Base-by-base conservation (phyloP, 1,139 yeast species). In the Geotrichum cucujoidarum region DNA sequence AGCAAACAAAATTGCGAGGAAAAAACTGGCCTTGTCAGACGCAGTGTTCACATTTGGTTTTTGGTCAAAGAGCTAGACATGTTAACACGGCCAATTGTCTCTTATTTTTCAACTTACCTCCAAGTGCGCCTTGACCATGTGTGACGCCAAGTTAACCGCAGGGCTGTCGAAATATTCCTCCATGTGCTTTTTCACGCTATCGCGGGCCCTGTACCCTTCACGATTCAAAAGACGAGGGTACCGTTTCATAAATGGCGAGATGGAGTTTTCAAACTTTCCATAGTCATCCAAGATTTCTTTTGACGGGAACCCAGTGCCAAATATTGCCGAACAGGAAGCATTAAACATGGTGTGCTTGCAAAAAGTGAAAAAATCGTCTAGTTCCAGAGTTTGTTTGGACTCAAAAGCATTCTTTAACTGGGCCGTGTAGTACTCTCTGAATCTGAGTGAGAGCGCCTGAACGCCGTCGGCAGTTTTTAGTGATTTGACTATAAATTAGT, bases 1-100 rank as follows among this genome's bases (percentile, higher is more conserved):
- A 16, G 53, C 51, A 40, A 49, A 47, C 18, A 49, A 31, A 43
- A 49, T 37, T 11, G 49, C 51, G 16, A 47, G 6, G 30, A 45
- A 22, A 24, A 43, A 39, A 32, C 36, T 35, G 17, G 53, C 53
- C 14, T 35, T 39, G 11, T 47, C 40, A 25, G 31, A 37, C 10
- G 31, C 25, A 6, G 21, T n/a, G 18, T 45, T 21, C 3, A 20
- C 2, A 4, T 40, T 33, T 21, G 45, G 32, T 5, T 21, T 25
- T 7, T 30, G 11, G 10, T 38, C 40, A 36, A 42, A 42, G n/a
- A 24, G 16, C 39, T 41, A 6, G 31, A 11, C 29, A 11, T 22
- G 29, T 40, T 40, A 29, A 46, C 39, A 24, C 17, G n/a, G 11
- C 7, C n/a, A n/a, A n/a, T 16, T 20, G 2, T 21, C 16, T 3